Percentiles rank a stretch among this genome's conserved stretches.
Evolutionary conservation across 345 rosid genomes (phyloP).

Genomic region (Toxicodendron radicans): DNA sequence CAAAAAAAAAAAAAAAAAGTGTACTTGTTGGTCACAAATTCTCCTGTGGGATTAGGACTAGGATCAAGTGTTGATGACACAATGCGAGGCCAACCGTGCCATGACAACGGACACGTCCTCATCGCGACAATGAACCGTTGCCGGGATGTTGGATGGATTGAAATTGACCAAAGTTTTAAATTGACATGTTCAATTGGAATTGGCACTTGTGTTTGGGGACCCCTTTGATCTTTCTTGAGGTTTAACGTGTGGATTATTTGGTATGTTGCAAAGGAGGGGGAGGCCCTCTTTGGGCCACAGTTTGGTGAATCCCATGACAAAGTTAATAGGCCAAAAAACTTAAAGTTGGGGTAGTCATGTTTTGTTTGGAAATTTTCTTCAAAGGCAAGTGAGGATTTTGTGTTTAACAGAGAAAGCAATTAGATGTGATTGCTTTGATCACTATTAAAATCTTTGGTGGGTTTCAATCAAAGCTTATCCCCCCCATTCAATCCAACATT

Average conservation of each 20-base stretch:
- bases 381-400: conserved; percentile 3
- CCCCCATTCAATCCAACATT: background rate
- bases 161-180: conserved; percentile 4
- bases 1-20: background rate
- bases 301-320: conserved; percentile 5
- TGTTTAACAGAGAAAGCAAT: background rate
- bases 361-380: background rate
- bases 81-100: conserved; percentile 3
- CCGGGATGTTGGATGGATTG: conserved; percentile 21
- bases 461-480: background rate
- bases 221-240: background rate
- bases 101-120: background rate
- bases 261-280: background rate
- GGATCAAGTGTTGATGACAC: background rate
- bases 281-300: conserved; percentile 21
- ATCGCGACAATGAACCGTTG: conserved; percentile 18
- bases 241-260: conserved; percentile 24
- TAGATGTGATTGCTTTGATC: background rate
- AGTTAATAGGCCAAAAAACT: conserved; percentile 15
- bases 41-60: background rate
- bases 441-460: background rate
- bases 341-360: conserved; percentile 7
- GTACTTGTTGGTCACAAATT: conserved; percentile 2
- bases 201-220: conserved; percentile 16
- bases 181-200: conserved; percentile 11